Conservation (phyloP, 1,139 yeast species). For the Geotrichum siamense region DNA sequence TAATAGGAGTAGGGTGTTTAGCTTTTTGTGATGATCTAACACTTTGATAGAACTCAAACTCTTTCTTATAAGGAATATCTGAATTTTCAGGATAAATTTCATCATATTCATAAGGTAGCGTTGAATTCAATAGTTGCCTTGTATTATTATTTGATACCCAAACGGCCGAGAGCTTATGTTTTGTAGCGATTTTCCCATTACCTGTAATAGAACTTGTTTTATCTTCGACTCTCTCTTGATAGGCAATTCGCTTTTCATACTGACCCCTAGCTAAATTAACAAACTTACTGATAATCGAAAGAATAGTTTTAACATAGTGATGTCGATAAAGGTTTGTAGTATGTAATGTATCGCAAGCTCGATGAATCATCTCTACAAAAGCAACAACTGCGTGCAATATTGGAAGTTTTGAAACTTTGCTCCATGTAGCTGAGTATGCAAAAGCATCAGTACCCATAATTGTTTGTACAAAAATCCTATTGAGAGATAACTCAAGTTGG, state of each 20-base stretch:
- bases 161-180: constrained; percentile 17
- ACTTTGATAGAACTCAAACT: constrained; percentile 15
- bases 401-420: constrained; percentile 31
- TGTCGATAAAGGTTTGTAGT: constrained; percentile 34
- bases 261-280: constrained; percentile 19
- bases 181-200: constrained; percentile 9
- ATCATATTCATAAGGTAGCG: constrained; percentile 14
- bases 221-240: constrained; percentile 14
- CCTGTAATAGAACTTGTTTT: constrained; percentile 1
- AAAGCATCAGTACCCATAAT: constrained; percentile 20
- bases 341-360: constrained; percentile 31
- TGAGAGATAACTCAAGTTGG: constrained; percentile 52
- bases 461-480: constrained; percentile 35
- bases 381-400: constrained; percentile 27
- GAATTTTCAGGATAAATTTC: constrained; percentile 10
- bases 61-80: constrained; percentile 13
- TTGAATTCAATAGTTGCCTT: constrained; percentile 9
- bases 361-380: constrained; percentile 28
- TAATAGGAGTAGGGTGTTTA: constrained; percentile 11
- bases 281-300: constrained; percentile 27
- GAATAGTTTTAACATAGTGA: constrained; percentile 32
- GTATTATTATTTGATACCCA: constrained; percentile 13
- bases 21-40: constrained; percentile 15
- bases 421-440: constrained; percentile 29
- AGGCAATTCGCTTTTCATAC: constrained; percentile 15